Base-by-base conservation (phyloP, 2,329 filamentous ascomycete species). In the Aspergillus ochraceoroseus region DNA sequence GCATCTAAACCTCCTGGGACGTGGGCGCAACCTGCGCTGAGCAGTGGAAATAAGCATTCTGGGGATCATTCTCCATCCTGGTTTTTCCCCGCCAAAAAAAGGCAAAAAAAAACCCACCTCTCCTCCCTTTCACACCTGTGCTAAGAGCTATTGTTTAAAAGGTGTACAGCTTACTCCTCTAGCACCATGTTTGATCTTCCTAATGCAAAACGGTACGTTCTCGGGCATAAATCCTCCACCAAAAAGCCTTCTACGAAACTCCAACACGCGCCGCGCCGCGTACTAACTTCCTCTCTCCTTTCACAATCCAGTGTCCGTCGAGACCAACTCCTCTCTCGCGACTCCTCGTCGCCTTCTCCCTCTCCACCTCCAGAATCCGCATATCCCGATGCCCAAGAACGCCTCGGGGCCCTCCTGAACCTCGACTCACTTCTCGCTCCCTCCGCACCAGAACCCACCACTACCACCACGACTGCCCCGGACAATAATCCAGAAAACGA, bases 101-200 rank as follows among this genome's bases (percentile, higher is more conserved):
- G 15, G 40, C 37, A 40, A 43, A 34, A 47, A 25, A 32, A 35
- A 32, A 13, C 26, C 27, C 25, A 5, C 26, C 20, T 32, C 23
- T n/a, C n/a, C n/a, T n/a, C n/a, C n/a, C n/a, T n/a, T n/a, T n/a
- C n/a, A n/a, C n/a, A n/a, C n/a, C n/a, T n/a, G n/a, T n/a, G n/a
- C n/a, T n/a, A n/a, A n/a, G n/a, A n/a, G n/a, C n/a, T n/a, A n/a
- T n/a, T n/a, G n/a, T n/a, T n/a, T n/a, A n/a, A n/a, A n/a, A n/a
- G 13, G 13, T 22, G 7, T 6, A 15, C 12, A 17, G 1, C 8
- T 7, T 2, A 18, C 26, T 15, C 15, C 12, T n/a, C 17, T 14
- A 8, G 17, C 31, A 43, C 12, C 25, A 66, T 66, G 63, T 65
- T 66, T 35, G 62, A 63, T 28, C 43, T 64, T 26, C 60, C 63